These are phyloP conservation scores for Penicillium steckii DNA, from an alignment of 495 filamentous ascomycete genomes.

Conservation along the genomic window DNA sequence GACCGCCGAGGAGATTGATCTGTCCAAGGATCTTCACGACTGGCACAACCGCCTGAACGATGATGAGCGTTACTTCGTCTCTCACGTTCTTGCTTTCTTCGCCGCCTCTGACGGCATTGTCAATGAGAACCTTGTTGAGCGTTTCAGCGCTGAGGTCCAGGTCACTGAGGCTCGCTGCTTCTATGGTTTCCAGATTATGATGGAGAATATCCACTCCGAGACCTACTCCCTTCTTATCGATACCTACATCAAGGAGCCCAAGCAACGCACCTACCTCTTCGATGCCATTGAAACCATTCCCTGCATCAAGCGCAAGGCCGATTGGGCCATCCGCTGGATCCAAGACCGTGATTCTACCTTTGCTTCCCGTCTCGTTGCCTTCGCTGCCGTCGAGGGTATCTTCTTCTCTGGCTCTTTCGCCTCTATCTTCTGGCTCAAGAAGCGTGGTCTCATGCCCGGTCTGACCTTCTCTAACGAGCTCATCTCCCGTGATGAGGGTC, in stretches of 20 bases:
- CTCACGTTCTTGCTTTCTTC: constrained; percentile 98
- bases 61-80: constrained; percentile 97
- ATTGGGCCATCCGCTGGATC: constrained; percentile 97
- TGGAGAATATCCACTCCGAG: constrained; percentile 99
- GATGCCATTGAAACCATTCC: constrained; percentile 99
- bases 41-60: constrained; percentile 98
- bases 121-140: constrained; percentile 98
- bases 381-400: constrained; percentile 97
- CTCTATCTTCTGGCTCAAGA: constrained; percentile 99
- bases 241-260: constrained; percentile 98
- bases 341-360: constrained; percentile 89
- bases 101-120: constrained; percentile 99
- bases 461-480: constrained; percentile 99
- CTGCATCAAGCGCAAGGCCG: constrained; percentile 94
- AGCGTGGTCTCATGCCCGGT: constrained; percentile 97
- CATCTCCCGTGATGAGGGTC: constrained; percentile 98
- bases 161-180: constrained; percentile 98
- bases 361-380: constrained; percentile 91
- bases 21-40: constrained; percentile 97
- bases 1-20: constrained; percentile 98
- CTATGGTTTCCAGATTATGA: constrained; percentile 99
- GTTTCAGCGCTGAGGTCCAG: constrained; percentile 96
- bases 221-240: constrained; percentile 99
- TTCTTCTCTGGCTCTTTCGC: constrained; percentile 99
- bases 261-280: constrained; percentile 92